A percentile compares a stretch with the other conserved stretches of the same genome.
Conservation (phyloP, 768 basidiomycete genomes). For the Neoboletus magnificus region DNA sequence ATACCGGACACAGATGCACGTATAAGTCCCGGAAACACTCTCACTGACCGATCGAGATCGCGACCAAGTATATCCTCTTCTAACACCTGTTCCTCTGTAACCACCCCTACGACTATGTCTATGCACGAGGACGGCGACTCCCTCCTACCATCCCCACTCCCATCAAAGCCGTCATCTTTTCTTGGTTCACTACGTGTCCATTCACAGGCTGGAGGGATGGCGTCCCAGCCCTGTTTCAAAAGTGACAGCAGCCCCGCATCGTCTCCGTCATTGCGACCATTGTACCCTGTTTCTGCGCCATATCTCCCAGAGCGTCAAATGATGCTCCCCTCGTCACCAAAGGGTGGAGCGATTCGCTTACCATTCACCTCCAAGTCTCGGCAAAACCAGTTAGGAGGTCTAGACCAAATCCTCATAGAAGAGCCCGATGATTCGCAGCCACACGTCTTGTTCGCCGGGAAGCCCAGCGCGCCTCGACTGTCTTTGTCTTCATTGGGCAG, state of each 20-base stretch:
- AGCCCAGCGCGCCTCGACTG: constrained; percentile 22
- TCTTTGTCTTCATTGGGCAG: constrained; percentile 35
- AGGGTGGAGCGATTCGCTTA: constrained; percentile 30
- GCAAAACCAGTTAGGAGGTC: constrained; percentile 8
- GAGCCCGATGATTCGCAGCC: constrained; percentile 28
- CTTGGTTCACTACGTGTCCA: constrained; percentile 33
- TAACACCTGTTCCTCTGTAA: constrained; percentile 49
- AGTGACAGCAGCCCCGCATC: constrained; percentile 21
- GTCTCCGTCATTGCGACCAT: constrained; percentile 38
- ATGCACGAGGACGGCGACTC: constrained; percentile 40
- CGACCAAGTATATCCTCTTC: constrained; percentile 62
- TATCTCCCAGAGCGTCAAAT: constrained; percentile 39
- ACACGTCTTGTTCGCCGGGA: constrained; percentile 29
- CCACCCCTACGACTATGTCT: constrained; percentile 32
- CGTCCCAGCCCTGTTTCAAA: constrained; percentile 36
- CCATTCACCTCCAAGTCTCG: constrained; percentile 29
- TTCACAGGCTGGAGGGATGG: constrained; percentile 22
- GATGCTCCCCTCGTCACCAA: constrained; percentile 29
- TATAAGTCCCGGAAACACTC: constrained; percentile 40
- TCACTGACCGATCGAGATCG: constrained; percentile 46
- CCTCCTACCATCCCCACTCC: constrained; percentile 37
- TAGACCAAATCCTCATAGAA: constrained; percentile 25
- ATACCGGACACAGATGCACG: constrained; percentile 43
- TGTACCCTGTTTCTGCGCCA: constrained; percentile 36
- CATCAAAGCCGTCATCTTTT: constrained; percentile 33